Evolutionary conservation across 1,139 yeast species (phyloP).

Genomic region (Candida sanyaensis): DNA sequence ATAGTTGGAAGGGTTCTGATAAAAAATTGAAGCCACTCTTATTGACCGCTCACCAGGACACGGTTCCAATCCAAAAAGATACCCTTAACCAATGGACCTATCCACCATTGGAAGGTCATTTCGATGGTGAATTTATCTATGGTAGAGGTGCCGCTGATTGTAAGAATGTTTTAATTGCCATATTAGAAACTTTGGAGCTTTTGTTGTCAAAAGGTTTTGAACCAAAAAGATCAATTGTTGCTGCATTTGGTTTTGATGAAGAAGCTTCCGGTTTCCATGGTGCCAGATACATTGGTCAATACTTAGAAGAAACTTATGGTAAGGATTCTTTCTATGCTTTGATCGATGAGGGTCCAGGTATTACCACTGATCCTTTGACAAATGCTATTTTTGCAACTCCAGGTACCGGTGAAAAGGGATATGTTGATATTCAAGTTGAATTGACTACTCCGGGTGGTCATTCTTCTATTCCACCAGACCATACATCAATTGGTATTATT

Average conservation of each 20-base stretch:
- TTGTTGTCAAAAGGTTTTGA: constrained; percentile 28
- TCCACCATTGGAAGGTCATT: constrained; percentile 71
- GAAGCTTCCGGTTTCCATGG: constrained; percentile 40
- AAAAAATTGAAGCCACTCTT: constrained; percentile 36
- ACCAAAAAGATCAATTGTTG: constrained; percentile 40
- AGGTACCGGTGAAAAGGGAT: constrained; percentile 46
- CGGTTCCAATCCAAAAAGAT: constrained; percentile 72
- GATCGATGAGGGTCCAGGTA: constrained; percentile 46
- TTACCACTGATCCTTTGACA: constrained; percentile 24
- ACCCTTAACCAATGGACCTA: constrained; percentile 64
- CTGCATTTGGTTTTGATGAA: constrained; percentile 49
- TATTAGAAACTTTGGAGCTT: constrained; percentile 41
- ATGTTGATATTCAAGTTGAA: constrained; percentile 31
- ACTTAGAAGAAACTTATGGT: constrained; percentile 35
- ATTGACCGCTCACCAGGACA: constrained; percentile 54
- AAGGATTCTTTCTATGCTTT: constrained; percentile 39
- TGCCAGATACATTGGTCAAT: constrained; percentile 30
- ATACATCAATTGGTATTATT: constrained; percentile 46
- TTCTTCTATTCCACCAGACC: constrained; percentile 48
- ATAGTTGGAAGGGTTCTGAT: constrained; percentile 37
- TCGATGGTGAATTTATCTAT: constrained; percentile 51
- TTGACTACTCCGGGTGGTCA: constrained; percentile 49
- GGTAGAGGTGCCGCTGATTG: constrained; percentile 49
- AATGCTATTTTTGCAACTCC: constrained; percentile 38
- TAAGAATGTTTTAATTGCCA: constrained; percentile 40